Base-by-base conservation (phyloP, 2,329 filamentous ascomycete genomes). In the Pyricularia grisea region DNA sequence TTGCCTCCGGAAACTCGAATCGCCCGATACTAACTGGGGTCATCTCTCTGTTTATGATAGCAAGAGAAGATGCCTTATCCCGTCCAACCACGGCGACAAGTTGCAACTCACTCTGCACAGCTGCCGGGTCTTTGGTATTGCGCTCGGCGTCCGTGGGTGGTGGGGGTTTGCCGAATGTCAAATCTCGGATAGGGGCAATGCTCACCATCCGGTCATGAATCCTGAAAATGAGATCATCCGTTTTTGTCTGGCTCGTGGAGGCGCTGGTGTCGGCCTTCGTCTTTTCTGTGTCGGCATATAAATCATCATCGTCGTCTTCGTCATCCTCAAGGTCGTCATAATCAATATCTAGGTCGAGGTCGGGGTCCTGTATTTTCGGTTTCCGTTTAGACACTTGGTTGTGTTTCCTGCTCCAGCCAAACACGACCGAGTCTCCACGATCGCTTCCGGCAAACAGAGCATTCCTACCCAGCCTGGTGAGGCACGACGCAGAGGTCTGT, bases 361-460 rank as follows among this genome's bases (percentile, higher is more conserved):
- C 84, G 4, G 86, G 81, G 66, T 90, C 89, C 4, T 85, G 75
- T 86, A 65, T 77, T 61, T 88, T 86, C 28, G 86, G 84, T 73
- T 88, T 90, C 68, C 88, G 87, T 73, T 89, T 89, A 67, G 86
- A 86, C 2, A 82, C 73, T 70, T 88, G 86, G 12, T 81, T 80
- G 68, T 88, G 85, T 73, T 90, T 90, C 71, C 87, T 86, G 55
- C 87, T 88, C 90, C 93, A 97, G 27, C 92, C 90, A 30, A 99
- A 77, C 4, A 99, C 84, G 1, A 92, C 78, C 0, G 94, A 96
- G 73, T 98, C 92, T 10, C 89, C 86, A 69, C 90, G 87, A 75
- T 97, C 92, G 74, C 92, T 97, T 14, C 94, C 95, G 28, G 97
- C 79, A 75, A 99, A 99, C 36, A 98, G 76, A 23, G 85, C 84